phyloP scores from a whole-genome alignment of 805 yeast genomes.

The Cyberlindnera maritima region DNA sequence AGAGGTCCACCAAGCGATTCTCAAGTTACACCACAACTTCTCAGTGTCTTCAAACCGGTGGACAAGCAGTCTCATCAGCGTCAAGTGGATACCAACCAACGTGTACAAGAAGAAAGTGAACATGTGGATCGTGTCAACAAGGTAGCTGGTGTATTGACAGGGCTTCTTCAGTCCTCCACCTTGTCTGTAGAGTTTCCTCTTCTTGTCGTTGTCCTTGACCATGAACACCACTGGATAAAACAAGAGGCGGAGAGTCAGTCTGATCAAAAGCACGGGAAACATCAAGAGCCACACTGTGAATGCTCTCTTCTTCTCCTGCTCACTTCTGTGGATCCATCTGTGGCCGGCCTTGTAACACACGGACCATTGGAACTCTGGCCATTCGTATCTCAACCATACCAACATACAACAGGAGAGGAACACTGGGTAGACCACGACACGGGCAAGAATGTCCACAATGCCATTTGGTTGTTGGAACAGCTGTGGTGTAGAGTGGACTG shows the following conservation, averaged over 20 bases:
- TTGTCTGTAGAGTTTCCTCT: neutral
- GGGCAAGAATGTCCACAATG: neutral
- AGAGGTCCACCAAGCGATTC: slow-evolving; percentile 5
- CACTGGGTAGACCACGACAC: neutral
- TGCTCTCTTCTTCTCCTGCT: neutral
- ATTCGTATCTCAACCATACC: slow-evolving; percentile 3
- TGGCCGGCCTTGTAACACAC: neutral
- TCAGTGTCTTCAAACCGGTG: slow-evolving; percentile 4
- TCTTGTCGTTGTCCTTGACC: slow-evolving; percentile 2
- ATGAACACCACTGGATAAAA: slow-evolving; percentile 1
- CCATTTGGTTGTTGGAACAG: neutral
- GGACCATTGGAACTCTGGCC: neutral
- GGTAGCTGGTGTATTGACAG: neutral
- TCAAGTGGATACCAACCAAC: slow-evolving; percentile 1
- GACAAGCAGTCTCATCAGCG: slow-evolving; percentile 1
- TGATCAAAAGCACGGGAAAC: neutral
- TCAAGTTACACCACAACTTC: slow-evolving; percentile 4
- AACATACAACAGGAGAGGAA: slow-evolving; percentile 1
- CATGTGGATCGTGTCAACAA: neutral
- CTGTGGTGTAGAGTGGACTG: neutral
- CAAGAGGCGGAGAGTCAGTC: neutral
- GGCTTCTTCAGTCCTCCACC: slow-evolving; percentile 1
- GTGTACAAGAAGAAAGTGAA: neutral
- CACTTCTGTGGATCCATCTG: neutral
- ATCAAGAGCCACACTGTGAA: neutral